Conservation (phyloP, 345 rosid species). For the Eucalyptus victrix region DNA sequence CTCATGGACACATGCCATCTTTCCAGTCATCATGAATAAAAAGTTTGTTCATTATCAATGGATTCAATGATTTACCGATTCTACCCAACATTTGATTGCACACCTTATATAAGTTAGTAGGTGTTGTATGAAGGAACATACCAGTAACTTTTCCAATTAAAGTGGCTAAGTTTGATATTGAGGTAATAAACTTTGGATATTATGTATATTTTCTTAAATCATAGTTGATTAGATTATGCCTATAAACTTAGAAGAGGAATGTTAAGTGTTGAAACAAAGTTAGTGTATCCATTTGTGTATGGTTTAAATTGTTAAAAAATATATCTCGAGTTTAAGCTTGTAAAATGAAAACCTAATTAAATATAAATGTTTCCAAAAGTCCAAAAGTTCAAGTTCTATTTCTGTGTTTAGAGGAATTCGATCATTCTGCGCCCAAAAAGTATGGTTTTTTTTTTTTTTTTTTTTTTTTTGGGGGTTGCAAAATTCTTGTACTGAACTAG, state of each 20-base stretch:
- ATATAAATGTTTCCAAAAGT: fast-evolving
- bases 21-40: not conserved
- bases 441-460: not conserved
- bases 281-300: not conserved
- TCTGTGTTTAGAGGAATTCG: not conserved
- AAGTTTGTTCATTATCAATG: not conserved
- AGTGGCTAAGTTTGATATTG: not conserved
- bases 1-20: not conserved
- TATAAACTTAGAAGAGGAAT: not conserved
- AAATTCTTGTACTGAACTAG: not conserved
- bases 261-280: not conserved
- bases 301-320: not conserved
- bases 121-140: not conserved
- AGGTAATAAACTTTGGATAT: not conserved
- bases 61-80: not conserved
- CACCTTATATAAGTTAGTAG: not conserved
- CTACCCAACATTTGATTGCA: not conserved
- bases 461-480: no score
- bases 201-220: not conserved
- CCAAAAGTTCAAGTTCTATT: not conserved
- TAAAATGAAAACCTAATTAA: not conserved
- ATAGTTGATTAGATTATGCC: not conserved
- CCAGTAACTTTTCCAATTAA: not conserved
- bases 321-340: not conserved
- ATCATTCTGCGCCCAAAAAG: not conserved